Conservation (phyloP, 2,329 filamentous ascomycete species). For the Exophiala lecanii-corni region DNA sequence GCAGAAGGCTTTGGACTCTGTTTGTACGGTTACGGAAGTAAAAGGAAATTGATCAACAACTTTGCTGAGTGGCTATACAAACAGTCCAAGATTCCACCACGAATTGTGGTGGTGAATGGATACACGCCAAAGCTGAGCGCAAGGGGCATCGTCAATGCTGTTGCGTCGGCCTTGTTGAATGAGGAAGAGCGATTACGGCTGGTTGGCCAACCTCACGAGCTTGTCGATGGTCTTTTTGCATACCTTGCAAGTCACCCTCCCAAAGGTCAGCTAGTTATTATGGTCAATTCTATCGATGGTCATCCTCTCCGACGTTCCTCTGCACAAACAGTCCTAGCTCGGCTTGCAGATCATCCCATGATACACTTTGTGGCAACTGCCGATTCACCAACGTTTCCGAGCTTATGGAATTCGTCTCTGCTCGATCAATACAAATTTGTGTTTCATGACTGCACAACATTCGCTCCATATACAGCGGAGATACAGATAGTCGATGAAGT, state of each 20-base stretch:
- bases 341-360: slow-evolving; percentile 67
- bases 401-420: slow-evolving; percentile 86
- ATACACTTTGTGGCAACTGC: slow-evolving; percentile 74
- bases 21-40: slow-evolving; percentile 89
- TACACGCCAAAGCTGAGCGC: slow-evolving; percentile 53
- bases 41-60: slow-evolving; percentile 66
- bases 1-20: slow-evolving; percentile 82
- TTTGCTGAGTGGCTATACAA: slow-evolving; percentile 69
- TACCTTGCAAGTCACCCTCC: slow-evolving; percentile 51
- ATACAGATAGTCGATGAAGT: slow-evolving; percentile 85
- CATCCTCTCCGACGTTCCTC: slow-evolving; percentile 65
- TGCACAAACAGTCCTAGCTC: slow-evolving; percentile 68
- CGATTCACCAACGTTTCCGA: slow-evolving; percentile 79
- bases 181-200: slow-evolving; percentile 43
- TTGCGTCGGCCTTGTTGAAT: slow-evolving; percentile 58
- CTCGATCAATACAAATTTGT: slow-evolving; percentile 78
- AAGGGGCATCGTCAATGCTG: slow-evolving; percentile 48
- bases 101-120: slow-evolving; percentile 81
- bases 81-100: slow-evolving; percentile 32
- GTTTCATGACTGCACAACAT: slow-evolving; percentile 94
- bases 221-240: slow-evolving; percentile 62
- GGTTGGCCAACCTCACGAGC: slow-evolving; percentile 62
- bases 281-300: slow-evolving; percentile 86
- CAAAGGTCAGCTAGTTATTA: slow-evolving; percentile 53
- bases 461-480: slow-evolving; percentile 67